Percentiles rank a stretch among this genome's conserved stretches.
These are phyloP conservation scores for Aspergillus sp. DNA, from an alignment of 2,329 filamentous ascomycete species.

Conservation along the genomic window DNA sequence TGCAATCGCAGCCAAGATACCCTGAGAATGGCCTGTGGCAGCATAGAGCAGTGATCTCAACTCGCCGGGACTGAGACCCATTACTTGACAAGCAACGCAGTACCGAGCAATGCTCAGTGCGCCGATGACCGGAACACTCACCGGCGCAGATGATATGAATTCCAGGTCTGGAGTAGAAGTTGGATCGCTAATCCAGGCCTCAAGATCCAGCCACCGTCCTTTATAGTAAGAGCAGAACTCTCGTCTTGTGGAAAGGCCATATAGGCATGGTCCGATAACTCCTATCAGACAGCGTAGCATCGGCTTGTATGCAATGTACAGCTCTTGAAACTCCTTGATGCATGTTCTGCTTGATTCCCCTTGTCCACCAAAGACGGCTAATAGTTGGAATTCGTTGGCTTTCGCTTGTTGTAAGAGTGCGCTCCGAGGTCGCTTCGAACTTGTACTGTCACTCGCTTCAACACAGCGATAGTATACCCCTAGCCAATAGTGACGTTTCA, in stretches of 20 bases:
- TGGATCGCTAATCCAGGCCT: slow-evolving; percentile 28
- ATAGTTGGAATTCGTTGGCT: slow-evolving; percentile 13
- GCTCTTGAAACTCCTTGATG: slow-evolving; percentile 21
- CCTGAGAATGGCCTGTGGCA: slow-evolving; percentile 46
- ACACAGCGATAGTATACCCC: slow-evolving; percentile 21
- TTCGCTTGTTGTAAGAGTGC: slow-evolving; percentile 21
- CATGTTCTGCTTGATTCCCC: slow-evolving; percentile 25
- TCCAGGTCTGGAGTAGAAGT: slow-evolving; percentile 33
- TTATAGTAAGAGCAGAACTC: slow-evolving; percentile 17
- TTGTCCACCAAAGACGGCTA: slow-evolving; percentile 28
- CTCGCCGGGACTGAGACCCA: slow-evolving; percentile 36
- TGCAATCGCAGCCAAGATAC: slow-evolving; percentile 42
- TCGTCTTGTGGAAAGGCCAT: slow-evolving; percentile 13
- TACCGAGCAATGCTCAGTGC: slow-evolving; percentile 40
- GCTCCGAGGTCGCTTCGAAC: neutral
- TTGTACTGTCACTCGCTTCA: slow-evolving; percentile 6
- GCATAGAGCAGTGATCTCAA: slow-evolving; percentile 30
- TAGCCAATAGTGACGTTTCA: slow-evolving; percentile 16
- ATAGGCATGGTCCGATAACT: slow-evolving; percentile 13
- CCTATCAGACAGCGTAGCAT: slow-evolving; percentile 19
- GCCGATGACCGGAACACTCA: slow-evolving; percentile 47
- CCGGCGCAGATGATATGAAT: slow-evolving; percentile 42
- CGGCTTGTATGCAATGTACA: slow-evolving; percentile 23
- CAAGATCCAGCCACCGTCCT: slow-evolving; percentile 16
- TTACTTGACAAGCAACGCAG: slow-evolving; percentile 33